Evolutionary conservation across 495 filamentous ascomycete species (phyloP), one percentile per base, ranked within the genome.

Genomic region (Geoglossum glabrum): DNA sequence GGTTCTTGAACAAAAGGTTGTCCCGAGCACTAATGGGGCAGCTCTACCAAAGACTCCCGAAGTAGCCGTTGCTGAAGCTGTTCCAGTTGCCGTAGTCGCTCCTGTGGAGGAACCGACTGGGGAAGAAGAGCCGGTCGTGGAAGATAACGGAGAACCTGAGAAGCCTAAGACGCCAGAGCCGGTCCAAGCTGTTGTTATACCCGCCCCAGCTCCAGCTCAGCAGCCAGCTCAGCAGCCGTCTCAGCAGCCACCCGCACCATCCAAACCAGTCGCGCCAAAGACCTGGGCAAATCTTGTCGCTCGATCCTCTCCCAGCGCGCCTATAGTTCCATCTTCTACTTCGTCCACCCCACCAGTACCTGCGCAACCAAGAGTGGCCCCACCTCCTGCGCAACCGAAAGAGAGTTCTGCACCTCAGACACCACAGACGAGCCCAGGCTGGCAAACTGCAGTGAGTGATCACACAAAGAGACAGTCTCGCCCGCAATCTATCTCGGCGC

Each of bases 201-300:
- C 77, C 27, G 72, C 75, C 57, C 78, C 82, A 19, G 71, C 70
- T 40, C 57, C 62, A 46, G 56, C 64, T 30, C 58, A n/a, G n/a
- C n/a, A n/a, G n/a, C n/a, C n/a, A n/a, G n/a, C n/a, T n/a, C n/a
- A n/a, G n/a, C n/a, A n/a, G n/a, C n/a, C 63, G 3, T 57, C 68
- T 27, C 64, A 72, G 15, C 68, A 72, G 13, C 69, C 74, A 61
- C 69, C 74, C 58, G 68, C 67, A 21, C 64, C 73, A 40, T 69
- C 66, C 36, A 61, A 68, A 3, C 65, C 71, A 47, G 62, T 66
- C 0, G 64, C 75, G 52, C 66, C 81, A 30, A 88, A 90, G 79
- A 95, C 87, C 31, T 97, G 93, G 93, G 92, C 92, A 30, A 92
- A 74, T 70, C 80, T 92, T 10, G 77, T 78, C 60, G 83, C 72